These are phyloP conservation scores for Pseudocercospora cruenta DNA, from an alignment of 2,329 filamentous ascomycete species.

Conservation along the genomic window DNA sequence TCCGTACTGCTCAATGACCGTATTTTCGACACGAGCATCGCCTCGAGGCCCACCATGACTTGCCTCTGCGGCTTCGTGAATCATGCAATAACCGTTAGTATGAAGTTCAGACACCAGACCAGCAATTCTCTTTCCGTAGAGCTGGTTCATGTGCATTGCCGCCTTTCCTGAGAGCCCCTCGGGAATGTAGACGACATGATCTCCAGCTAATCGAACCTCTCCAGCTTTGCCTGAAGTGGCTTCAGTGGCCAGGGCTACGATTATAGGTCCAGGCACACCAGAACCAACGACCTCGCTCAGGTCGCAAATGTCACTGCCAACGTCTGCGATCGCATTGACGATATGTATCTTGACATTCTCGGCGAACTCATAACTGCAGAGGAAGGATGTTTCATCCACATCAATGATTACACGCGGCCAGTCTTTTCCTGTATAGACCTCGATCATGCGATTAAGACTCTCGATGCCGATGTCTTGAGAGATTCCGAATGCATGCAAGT, in stretches of 20 bases:
- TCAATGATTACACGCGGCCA: slow-evolving; percentile 29
- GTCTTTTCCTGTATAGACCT: slow-evolving; percentile 23
- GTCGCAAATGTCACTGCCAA: slow-evolving; percentile 21
- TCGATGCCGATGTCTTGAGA: slow-evolving; percentile 23
- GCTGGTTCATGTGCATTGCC: slow-evolving; percentile 5
- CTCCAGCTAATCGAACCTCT: slow-evolving; percentile 23
- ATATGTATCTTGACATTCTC: slow-evolving; percentile 21
- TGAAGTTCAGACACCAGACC: slow-evolving; percentile 16
- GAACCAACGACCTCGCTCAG: slow-evolving; percentile 17
- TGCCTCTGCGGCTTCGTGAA: slow-evolving; percentile 11
- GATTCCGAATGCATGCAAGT: slow-evolving; percentile 25
- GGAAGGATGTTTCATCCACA: slow-evolving; percentile 24
- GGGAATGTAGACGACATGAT: slow-evolving; percentile 26
- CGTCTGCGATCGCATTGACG: slow-evolving; percentile 15
- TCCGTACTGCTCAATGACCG: slow-evolving; percentile 15
- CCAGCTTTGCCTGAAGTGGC: slow-evolving; percentile 14
- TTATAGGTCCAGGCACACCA: slow-evolving; percentile 21
- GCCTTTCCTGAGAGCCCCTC: slow-evolving; percentile 13
- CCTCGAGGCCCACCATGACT: slow-evolving; percentile 1
- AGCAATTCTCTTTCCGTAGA: neutral
- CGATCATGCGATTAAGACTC: slow-evolving; percentile 26
- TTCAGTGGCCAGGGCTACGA: slow-evolving; percentile 24
- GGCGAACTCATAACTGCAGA: slow-evolving; percentile 24
- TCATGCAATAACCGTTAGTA: slow-evolving; percentile 13
- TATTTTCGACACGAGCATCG: slow-evolving; percentile 10